These are phyloP conservation scores for Viola pubescens DNA, from an alignment of 441 rosid species.

Conservation along the genomic window DNA sequence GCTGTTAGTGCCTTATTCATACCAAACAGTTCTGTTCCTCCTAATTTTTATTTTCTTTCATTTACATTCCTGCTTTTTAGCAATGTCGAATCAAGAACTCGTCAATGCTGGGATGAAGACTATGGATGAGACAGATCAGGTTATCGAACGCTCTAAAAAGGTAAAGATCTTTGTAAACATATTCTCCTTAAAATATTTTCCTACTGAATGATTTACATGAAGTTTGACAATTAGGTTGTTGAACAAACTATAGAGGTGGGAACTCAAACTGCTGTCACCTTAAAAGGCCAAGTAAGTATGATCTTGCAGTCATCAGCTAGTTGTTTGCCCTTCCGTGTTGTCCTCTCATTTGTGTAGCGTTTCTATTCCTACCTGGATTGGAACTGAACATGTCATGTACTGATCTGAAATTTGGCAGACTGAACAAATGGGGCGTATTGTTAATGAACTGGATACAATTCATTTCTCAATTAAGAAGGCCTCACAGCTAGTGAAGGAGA, in stretches of 20 bases:
- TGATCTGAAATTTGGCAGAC: conserved; percentile 46
- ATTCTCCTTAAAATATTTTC: conserved; percentile 10
- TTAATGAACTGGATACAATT: conserved; percentile 92
- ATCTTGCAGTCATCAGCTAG: neutral
- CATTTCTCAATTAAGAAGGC: conserved; percentile 97
- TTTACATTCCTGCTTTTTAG: conserved; percentile 29
- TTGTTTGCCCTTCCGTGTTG: neutral
- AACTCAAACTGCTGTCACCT: conserved; percentile 80
- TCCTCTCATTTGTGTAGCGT: neutral
- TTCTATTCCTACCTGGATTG: neutral
- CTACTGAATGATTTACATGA: conserved; percentile 16
- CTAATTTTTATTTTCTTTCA: neutral
- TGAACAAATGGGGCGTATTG: conserved; percentile 98
- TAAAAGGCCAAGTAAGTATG: conserved; percentile 86
- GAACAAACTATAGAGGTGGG: conserved; percentile 95
- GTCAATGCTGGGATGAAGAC: conserved; percentile 64
- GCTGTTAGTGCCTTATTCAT: conserved; percentile 1
- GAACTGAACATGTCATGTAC: neutral
- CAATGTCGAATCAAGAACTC: conserved; percentile 92
- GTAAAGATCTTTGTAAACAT: conserved; percentile 25
- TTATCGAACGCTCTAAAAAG: conserved; percentile 86
- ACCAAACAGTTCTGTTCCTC: neutral
- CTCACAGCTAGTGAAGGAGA: conserved; percentile 95
- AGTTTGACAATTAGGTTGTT: conserved; percentile 53
- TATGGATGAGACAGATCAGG: conserved; percentile 98